Conservation (phyloP, 2,329 filamentous ascomycete species). For the Penicillium capsulatum region DNA sequence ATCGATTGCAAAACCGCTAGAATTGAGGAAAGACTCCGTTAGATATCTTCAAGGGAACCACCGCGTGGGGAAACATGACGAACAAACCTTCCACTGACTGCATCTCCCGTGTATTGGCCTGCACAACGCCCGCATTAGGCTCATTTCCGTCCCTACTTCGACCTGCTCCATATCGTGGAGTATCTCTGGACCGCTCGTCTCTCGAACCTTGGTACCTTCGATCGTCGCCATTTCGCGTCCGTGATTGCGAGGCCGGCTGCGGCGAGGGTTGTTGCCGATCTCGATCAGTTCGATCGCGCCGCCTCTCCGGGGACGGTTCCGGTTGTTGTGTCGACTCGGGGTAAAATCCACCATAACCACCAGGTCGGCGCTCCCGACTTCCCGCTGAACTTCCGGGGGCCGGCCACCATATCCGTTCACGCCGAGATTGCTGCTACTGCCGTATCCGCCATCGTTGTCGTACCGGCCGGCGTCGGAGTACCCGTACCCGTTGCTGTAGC, state of each 20-base stretch:
- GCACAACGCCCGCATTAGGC: constrained; percentile 11
- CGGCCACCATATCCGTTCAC: constrained; percentile 32
- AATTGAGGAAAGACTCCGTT: not conserved
- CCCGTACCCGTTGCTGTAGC: constrained; percentile 38
- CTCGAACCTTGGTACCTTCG: constrained; percentile 24
- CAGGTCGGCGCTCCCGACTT: constrained; percentile 36
- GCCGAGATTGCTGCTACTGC: constrained; percentile 28
- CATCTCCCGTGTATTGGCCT: constrained; percentile 22
- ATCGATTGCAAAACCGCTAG: constrained; percentile 72
- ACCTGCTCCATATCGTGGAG: constrained; percentile 18
- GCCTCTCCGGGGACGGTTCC: constrained; percentile 30
- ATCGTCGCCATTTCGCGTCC: constrained; percentile 32
- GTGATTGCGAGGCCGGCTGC: constrained; percentile 32
- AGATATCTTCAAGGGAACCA: not conserved
- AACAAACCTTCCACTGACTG: constrained; percentile 38
- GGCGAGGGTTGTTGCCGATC: constrained; percentile 25
- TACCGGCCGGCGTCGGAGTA: constrained; percentile 35
- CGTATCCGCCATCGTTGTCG: constrained; percentile 35
- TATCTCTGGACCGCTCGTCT: constrained; percentile 27
- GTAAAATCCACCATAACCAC: constrained; percentile 45
- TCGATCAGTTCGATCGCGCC: constrained; percentile 30
- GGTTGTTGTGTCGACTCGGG: constrained; percentile 29
- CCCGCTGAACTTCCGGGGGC: constrained; percentile 14
- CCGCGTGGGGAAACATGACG: not conserved
- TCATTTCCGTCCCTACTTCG: constrained; percentile 21